phyloP scores from a whole-genome alignment of 345 rosid species.

The Brassica napus region Da-Ae NC_063452.1:17319501-17320000 shows the following conservation, averaged over 20 bases:
- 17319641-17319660: neutral
- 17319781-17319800: conserved; percentile 35
- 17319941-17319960: conserved; percentile 22
- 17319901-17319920: conserved; percentile 25
- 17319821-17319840: conserved; percentile 3
- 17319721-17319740: neutral
- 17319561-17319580: neutral
- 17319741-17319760: conserved; percentile 8
- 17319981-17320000: neutral
- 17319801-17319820: conserved; percentile 13
- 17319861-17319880: conserved; percentile 11
- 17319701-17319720: neutral
- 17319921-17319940: conserved; percentile 1
- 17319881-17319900: conserved; percentile 9
- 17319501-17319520: conserved; percentile 12
- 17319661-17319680: neutral
- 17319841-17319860: neutral
- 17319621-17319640: neutral
- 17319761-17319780: neutral
- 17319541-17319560: conserved; percentile 3
- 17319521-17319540: conserved; percentile 30
- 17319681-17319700: neutral
- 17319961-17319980: conserved; percentile 26
- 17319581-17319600: neutral
- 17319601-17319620: neutral